Percentiles rank a stretch among this genome's conserved stretches.
phyloP scores from a whole-genome alignment of 139 green algal genomes.

The Picocystis salinarum region DNA sequence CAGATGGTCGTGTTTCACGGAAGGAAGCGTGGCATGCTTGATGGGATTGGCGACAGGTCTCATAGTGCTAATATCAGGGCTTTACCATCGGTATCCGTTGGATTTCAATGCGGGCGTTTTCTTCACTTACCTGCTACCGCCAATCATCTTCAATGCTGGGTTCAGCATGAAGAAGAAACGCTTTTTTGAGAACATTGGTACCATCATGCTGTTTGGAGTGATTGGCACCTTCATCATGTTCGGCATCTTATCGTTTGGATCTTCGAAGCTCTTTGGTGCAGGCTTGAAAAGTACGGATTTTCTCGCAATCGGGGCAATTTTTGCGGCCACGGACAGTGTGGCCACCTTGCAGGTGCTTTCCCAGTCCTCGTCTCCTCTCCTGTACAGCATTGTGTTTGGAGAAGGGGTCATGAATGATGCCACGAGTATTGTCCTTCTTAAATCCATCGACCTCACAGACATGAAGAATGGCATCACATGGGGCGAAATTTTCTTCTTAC shows the following conservation, averaged over 20 bases:
- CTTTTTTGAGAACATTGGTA: constrained; percentile 60
- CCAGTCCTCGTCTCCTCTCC: constrained; percentile 31
- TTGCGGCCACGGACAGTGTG: constrained; percentile 71
- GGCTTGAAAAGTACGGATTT: constrained; percentile 18
- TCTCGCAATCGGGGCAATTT: constrained; percentile 65
- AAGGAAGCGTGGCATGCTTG: constrained; percentile 24
- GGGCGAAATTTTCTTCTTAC: neutral
- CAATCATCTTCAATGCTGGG: constrained; percentile 67
- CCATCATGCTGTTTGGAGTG: constrained; percentile 53
- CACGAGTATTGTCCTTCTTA: constrained; percentile 63
- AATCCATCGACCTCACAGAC: constrained; percentile 28
- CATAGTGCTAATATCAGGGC: constrained; percentile 16
- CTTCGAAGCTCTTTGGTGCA: neutral
- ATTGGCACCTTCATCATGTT: constrained; percentile 46
- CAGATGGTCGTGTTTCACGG: constrained; percentile 22
- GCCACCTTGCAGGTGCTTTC: constrained; percentile 56
- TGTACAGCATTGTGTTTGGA: constrained; percentile 77
- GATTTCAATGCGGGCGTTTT: constrained; percentile 30
- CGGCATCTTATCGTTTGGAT: constrained; percentile 27
- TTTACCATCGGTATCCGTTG: constrained; percentile 16
- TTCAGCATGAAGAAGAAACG: constrained; percentile 56
- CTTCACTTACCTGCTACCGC: constrained; percentile 53
- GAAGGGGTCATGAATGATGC: constrained; percentile 87
- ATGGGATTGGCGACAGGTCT: constrained; percentile 19
- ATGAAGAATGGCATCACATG: too few relatives aligned